Base-by-base conservation (phyloP, 345 rosid species). In the Citropsis articulata region DNA sequence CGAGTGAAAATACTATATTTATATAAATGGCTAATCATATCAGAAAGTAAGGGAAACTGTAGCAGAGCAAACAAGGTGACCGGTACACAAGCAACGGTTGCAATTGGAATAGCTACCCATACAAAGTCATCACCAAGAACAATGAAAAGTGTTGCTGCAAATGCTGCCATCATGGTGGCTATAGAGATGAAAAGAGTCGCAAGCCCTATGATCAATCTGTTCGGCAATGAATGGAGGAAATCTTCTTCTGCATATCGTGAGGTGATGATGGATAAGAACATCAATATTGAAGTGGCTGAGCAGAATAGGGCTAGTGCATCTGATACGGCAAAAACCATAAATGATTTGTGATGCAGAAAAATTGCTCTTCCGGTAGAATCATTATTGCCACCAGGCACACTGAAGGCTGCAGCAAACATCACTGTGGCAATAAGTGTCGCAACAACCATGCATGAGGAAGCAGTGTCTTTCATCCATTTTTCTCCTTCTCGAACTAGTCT, bases 381-480 rank as follows among this genome's bases (percentile, higher is more conserved):
- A 33, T 87, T 45, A 5, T 31, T 63, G 21, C 89, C 91, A 19
- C 90, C 90, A 6, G 89, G 90, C 2, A 82, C 82, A 0, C 84
- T 87, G 73, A 89, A 87, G 59, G 82, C 81, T 0, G 89, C 82
- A 6, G 86, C 84, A 45, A 85, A 89, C 72, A 85, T 84, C 36
- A 89, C 86, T 4, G 89, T 86, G 33, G 88, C 83, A 25, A 87
- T 84, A 38, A 89, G 85, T 1, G 87, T 81, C 0, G 88, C 90
- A 0, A 85, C 89, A 0, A 89, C 74, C 80, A 84, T 84, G 60
- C 87, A 84, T 0, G 91, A 83, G 16, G 85, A 73, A 6, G 90
- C 85, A 0, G 87, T 82, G 77, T 55, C 74, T 57, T 85, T 85
- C 90, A 89, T 87, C 91, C 88, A 87, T 13, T 81, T 66, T 75